These are phyloP conservation scores for Colletotrichum limetticola DNA, from an alignment of 2,329 filamentous ascomycete genomes.

Conservation along the genomic window DNA sequence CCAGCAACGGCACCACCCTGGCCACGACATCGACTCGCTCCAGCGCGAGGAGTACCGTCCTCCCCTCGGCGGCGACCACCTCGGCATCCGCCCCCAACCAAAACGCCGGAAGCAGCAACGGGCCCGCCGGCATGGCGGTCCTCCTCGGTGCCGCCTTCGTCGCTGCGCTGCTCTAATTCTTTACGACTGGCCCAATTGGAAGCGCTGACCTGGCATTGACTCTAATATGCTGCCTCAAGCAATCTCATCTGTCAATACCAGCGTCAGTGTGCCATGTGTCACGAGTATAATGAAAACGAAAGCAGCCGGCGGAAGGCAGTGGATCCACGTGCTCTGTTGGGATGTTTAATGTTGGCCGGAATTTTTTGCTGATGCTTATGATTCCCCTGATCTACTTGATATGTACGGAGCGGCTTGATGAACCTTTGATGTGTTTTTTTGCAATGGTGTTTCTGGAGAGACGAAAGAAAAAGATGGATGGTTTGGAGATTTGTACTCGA, in stretches of 20 bases:
- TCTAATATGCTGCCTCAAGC: not conserved
- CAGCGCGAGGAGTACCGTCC: conserved; percentile 9
- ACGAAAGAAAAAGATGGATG: conserved; percentile 12
- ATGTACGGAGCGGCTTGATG: conserved; percentile 32
- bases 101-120: conserved; percentile 23
- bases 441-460: not conserved
- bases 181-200: conserved; percentile 31
- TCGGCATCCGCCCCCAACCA: not conserved
- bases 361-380: conserved; percentile 25
- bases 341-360: conserved; percentile 34
- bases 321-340: conserved; percentile 31
- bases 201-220: conserved; percentile 13
- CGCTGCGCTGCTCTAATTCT: conserved; percentile 30
- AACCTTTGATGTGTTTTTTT: conserved; percentile 11
- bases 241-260: not conserved
- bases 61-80: conserved; percentile 3
- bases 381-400: conserved; percentile 28
- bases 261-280: conserved; percentile 29
- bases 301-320: not conserved
- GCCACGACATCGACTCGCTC: conserved; percentile 11
- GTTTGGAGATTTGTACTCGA: conserved; percentile 25
- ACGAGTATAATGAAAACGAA: conserved; percentile 33
- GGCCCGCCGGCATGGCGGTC: conserved; percentile 29
- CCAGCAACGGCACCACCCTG: conserved; percentile 20
- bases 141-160: conserved; percentile 33